A percentile compares a stretch with the other conserved stretches of the same genome.
Conservation (phyloP, 2,329 filamentous ascomycete genomes). For the Elsinoe perseae region DNA sequence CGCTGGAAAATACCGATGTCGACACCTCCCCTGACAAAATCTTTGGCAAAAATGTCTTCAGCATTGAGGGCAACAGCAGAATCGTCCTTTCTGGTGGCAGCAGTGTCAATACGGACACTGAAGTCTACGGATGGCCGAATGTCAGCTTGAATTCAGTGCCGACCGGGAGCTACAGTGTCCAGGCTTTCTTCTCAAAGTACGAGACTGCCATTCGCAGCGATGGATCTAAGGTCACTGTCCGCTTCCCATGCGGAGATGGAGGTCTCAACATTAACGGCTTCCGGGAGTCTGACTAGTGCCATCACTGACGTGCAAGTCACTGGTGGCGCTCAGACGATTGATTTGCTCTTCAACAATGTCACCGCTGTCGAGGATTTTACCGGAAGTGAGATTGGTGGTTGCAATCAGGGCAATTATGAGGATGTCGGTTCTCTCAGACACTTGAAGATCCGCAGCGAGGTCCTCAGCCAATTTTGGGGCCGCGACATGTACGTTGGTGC, state of each 20-base stretch:
- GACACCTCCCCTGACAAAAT: constrained; percentile 30
- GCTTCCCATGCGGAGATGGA: constrained; percentile 34
- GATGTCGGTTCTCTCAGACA: constrained; percentile 30
- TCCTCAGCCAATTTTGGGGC: constrained; percentile 32
- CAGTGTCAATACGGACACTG: constrained; percentile 23
- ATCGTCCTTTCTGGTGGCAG: constrained; percentile 28
- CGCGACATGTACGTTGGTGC: constrained; percentile 33
- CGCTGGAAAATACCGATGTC: constrained; percentile 33
- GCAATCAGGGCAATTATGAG: constrained; percentile 34
- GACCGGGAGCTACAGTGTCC: constrained; percentile 29
- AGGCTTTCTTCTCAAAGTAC: constrained; percentile 32
- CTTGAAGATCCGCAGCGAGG: constrained; percentile 34
- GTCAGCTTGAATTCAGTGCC: constrained; percentile 28
- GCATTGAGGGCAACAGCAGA: constrained; percentile 21
- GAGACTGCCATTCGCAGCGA: constrained; percentile 32
- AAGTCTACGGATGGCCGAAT: constrained; percentile 31
- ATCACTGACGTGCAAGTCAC: constrained; percentile 24
- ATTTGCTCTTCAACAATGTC: constrained; percentile 29
- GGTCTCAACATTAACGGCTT: constrained; percentile 26
- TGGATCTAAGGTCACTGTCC: constrained; percentile 30
- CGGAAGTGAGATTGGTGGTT: constrained; percentile 33
- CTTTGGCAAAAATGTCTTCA: constrained; percentile 33
- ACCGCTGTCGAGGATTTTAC: constrained; percentile 23
- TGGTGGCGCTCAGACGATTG: constrained; percentile 27
- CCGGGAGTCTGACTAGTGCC: constrained; percentile 28